Base-by-base conservation (phyloP, 768 basidiomycete genomes). In the Lactarius indigo region DNA sequence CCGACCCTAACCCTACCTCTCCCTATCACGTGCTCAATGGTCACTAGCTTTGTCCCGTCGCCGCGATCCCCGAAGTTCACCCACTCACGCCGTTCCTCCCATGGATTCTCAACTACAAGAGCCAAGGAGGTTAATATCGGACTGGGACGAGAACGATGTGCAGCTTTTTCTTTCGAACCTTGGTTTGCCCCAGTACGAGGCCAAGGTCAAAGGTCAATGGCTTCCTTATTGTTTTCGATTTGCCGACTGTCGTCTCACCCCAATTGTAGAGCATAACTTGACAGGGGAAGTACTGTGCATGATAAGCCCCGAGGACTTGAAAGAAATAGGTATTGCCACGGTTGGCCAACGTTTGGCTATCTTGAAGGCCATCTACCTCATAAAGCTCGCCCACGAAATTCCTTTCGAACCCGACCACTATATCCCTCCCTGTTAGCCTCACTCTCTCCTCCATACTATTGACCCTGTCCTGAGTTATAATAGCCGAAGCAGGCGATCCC, bases 261-360 rank as follows among this genome's bases (percentile, higher is more conserved):
- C 54, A 69, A 41, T 55, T 41, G 50, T 74, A 96, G 96, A 95
- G 75, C 91, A 99, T 76, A 90, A 86, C 69, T 92, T 99, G 70
- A 89, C 90, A 20, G 97, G 97, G 63, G 95, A 98, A 69, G 87
- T 93, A 2, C 84, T 99, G 8, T 87, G 90, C 69, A 80, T 91
- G 72, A 83, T 98, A 57, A 91, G 94, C 75, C 83, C 87, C n/a
- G 91, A 95, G 28, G 78, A 85, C 1, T 85, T 99, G 70, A 92
- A 91, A 76, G 88, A 91, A 52, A 80, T 98, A 64, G 97, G 97
- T 9, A 84, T 99, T 52, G 74, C 84, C n/a, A 92, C 91, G 41
- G 85, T 98, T 69, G 97, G 97, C 26, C 96, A 98, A 77, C 83
- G 97, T 63, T 79, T 99, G 41, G 82, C 91, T 54, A 94, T 98